Base-by-base conservation (phyloP, 495 filamentous ascomycete species). In the Chaetomidium leptoderma region DNA sequence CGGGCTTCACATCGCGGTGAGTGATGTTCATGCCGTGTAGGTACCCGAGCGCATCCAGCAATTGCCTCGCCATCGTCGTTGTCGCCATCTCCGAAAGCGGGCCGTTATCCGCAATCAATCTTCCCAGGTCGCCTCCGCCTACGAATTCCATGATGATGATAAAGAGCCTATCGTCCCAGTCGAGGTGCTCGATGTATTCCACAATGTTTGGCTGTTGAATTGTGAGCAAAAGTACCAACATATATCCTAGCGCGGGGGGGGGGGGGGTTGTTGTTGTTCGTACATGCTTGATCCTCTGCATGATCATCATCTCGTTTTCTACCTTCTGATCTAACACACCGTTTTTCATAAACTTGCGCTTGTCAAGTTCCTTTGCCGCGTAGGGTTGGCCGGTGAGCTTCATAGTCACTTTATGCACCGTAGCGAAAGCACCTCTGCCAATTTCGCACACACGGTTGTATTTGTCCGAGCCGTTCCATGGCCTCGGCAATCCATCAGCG, bases 1-100 rank as follows among this genome's bases (percentile, higher is more conserved):
- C 95, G 0, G 93, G 93, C 69, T 98, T 98, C 64, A 98, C 89
- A 71, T 98, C 93, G 4, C 93, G 87, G 74, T 98, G 93, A 0
- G 92, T 96, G 62, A 98, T 96, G 47, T 84, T 87, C 62, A 83
- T 85, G 33, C 79, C 72, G 65, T 98, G 93, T 11, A 97, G 77
- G 68, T 98, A 96, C n/a, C 82, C 83, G 14, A 98, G 75, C 8
- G 91, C 92, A 49, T 83, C 78, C 10, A 97, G 70, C 17, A 97
- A 77, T 68, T 98, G 93, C 2, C 73, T 72, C 6, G 90, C 80
- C 63, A 96, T 88, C 5, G 73, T 76, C 64, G 84, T 81, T 11
- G 83, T 87, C 68, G 85, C 78, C 6, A 72, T 67, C 67, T 98
- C 95, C 0, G 75, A 67, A 48, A 97, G 81, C 2, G 76, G 72